phyloP scores from a whole-genome alignment of 2,329 filamentous ascomycete genomes.

The Plectosphaerella cucumerina region DNA sequence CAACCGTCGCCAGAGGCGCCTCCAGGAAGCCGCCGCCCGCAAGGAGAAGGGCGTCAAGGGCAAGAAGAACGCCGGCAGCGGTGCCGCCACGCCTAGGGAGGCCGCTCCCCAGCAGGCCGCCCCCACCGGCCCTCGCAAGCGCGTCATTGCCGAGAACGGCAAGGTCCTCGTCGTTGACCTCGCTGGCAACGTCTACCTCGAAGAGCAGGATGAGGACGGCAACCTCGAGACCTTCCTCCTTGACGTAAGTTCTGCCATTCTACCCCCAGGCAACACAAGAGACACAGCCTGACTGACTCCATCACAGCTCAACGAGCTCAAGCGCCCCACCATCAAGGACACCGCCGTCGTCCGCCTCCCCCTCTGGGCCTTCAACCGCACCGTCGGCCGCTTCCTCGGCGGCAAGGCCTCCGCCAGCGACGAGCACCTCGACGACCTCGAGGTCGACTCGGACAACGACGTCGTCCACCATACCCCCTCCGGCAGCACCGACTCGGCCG shows the following conservation, averaged over 20 bases:
- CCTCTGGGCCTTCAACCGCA: constrained; percentile 62
- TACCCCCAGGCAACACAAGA: not conserved
- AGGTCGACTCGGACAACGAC: constrained; percentile 41
- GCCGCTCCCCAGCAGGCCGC: constrained; percentile 51
- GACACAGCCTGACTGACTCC: constrained; percentile 15
- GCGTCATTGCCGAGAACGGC: constrained; percentile 89
- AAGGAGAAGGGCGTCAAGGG: constrained; percentile 56
- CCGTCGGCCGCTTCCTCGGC: constrained; percentile 44
- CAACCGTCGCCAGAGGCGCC: constrained; percentile 82
- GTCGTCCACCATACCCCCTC: constrained; percentile 43
- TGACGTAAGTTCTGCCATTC: constrained; percentile 63
- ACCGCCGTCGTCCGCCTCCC: constrained; percentile 81
- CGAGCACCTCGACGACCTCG: constrained; percentile 31
- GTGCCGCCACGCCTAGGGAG: constrained; percentile 32
- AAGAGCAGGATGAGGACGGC: constrained; percentile 86
- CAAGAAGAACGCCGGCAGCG: constrained; percentile 23
- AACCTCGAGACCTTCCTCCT: constrained; percentile 78
- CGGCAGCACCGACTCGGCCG: constrained; percentile 49
- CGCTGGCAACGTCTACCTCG: constrained; percentile 88
- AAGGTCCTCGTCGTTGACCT: constrained; percentile 93
- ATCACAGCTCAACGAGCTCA: constrained; percentile 70
- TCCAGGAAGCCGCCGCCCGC: constrained; percentile 81
- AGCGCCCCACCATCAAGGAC: constrained; percentile 70
- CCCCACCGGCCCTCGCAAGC: constrained; percentile 74
- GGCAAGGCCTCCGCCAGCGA: constrained; percentile 26